A percentile compares a stretch with the other conserved stretches of the same genome.
These are phyloP conservation scores for Penicillium sp. DNA, from an alignment of 2,329 filamentous ascomycete genomes.

Conservation along the genomic window DNA sequence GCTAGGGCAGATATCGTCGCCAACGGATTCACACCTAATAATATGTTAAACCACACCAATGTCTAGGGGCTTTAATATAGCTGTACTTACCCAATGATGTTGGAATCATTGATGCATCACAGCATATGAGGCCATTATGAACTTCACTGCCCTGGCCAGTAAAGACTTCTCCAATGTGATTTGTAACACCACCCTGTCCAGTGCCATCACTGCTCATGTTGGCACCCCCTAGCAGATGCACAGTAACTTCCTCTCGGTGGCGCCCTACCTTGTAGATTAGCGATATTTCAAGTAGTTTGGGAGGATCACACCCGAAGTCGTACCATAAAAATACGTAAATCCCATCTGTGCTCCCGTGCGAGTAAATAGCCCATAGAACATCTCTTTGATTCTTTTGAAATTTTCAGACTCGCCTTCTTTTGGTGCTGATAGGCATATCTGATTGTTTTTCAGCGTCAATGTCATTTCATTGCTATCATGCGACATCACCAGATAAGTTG, in stretches of 20 bases:
- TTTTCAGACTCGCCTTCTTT: slow-evolving; percentile 15
- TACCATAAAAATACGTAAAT: slow-evolving; percentile 4
- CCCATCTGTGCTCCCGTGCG: slow-evolving; percentile 2
- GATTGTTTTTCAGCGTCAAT: slow-evolving; percentile 60
- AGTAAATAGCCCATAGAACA: slow-evolving; percentile 38
- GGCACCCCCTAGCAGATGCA: slow-evolving; percentile 68
- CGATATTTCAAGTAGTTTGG: neutral
- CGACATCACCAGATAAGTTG: slow-evolving; percentile 68
- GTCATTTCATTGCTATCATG: slow-evolving; percentile 66
- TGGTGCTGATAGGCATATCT: slow-evolving; percentile 25
- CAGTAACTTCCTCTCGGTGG: slow-evolving; percentile 45
- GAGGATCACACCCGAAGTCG: no score
- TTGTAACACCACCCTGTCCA: slow-evolving; percentile 59
- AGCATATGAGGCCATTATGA: slow-evolving; percentile 61
- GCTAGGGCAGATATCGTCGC: slow-evolving; percentile 71
- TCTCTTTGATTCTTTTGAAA: slow-evolving; percentile 15
- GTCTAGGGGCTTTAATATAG: neutral
- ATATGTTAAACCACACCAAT: neutral
- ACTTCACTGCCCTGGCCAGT: slow-evolving; percentile 54
- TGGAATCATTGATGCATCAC: slow-evolving; percentile 64
- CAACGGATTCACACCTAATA: slow-evolving; percentile 60
- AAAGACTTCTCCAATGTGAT: slow-evolving; percentile 64
- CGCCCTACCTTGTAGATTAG: neutral
- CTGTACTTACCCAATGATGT: slow-evolving; percentile 53
- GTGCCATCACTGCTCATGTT: slow-evolving; percentile 63